Evolutionary conservation across 2,329 filamentous ascomycete genomes (phyloP).

Genomic region (Arthrinium puccinioides): DNA sequence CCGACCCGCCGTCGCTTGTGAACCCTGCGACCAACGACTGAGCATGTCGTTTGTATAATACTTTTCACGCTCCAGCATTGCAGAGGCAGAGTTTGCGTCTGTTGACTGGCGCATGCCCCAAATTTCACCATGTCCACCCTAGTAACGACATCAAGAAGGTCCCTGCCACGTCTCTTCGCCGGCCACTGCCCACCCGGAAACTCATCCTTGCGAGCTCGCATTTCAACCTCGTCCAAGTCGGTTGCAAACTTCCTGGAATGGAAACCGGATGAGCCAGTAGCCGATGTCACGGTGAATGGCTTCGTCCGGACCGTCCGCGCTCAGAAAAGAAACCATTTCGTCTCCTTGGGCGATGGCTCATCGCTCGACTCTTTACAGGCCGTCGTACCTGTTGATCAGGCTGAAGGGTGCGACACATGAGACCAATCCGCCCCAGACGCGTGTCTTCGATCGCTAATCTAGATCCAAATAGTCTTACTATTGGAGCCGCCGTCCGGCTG

Average conservation of each 20-base stretch:
- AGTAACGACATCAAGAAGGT: conserved; percentile 13
- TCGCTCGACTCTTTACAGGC: conserved; percentile 73
- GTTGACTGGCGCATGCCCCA: no score
- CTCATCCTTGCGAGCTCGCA: conserved; percentile 13
- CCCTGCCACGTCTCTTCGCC: conserved; percentile 9
- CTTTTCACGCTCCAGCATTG: no score
- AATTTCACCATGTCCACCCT: conserved; percentile 9
- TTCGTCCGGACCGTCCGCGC: conserved; percentile 79
- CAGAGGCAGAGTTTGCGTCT: not conserved
- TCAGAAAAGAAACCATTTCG: conserved; percentile 79
- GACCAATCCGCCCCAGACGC: conserved; percentile 6
- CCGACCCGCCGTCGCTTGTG: no score
- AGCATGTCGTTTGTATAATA: no score
- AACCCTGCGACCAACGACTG: no score
- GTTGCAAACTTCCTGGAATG: conserved; percentile 51
- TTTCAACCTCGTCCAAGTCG: conserved; percentile 30
- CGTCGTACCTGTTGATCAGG: conserved; percentile 64
- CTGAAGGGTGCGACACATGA: conserved; percentile 55
- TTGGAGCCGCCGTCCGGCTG: conserved; percentile 72
- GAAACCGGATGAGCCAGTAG: conserved; percentile 33
- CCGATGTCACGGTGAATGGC: conserved; percentile 61
- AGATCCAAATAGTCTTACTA: conserved; percentile 56
- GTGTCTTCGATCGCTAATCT: conserved; percentile 20
- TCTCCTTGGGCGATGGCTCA: conserved; percentile 81
- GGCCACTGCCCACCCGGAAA: conserved; percentile 6